A percentile compares a stretch with the other conserved stretches of the same genome.
Evolutionary conservation across 371 early-diverging fungal genomes (phyloP).

Genomic region (Haplosporangium sp.): DNA sequence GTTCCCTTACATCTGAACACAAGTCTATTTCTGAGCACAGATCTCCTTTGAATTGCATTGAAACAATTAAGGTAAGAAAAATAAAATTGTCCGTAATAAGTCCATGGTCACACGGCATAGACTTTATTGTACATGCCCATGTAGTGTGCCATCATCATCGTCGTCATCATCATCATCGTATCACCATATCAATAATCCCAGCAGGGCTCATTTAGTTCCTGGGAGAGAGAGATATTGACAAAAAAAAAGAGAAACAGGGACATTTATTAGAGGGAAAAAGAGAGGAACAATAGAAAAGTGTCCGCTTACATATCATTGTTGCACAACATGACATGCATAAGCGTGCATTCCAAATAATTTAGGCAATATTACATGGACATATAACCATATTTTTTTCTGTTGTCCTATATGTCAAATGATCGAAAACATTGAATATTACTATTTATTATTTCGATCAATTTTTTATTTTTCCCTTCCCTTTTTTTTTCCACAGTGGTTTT

Average conservation of each 20-base stretch:
- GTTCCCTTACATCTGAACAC: background rate
- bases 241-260: too few relatives aligned
- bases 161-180: too few relatives aligned
- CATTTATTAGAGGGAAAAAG: background rate
- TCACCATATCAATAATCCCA: background rate
- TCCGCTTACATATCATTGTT: background rate
- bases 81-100: too few relatives aligned
- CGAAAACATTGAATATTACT: background rate
- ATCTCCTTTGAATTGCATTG: background rate
- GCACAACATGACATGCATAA: background rate
- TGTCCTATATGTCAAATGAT: too few relatives aligned
- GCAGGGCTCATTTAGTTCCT: too few relatives aligned
- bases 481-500: background rate
- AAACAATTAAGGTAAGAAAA: background rate
- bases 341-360: background rate
- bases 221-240: too few relatives aligned
- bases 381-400: too few relatives aligned
- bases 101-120: too few relatives aligned
- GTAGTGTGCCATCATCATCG: too few relatives aligned
- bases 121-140: too few relatives aligned
- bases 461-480: background rate
- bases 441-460: background rate
- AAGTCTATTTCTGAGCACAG: conserved; percentile 6
- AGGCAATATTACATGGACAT: background rate
- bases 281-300: background rate